Percentiles rank a stretch among this genome's conserved stretches.
These are phyloP conservation scores for Yueomyces sinensis DNA, from an alignment of 805 yeast species.

Conservation along the genomic window DNA sequence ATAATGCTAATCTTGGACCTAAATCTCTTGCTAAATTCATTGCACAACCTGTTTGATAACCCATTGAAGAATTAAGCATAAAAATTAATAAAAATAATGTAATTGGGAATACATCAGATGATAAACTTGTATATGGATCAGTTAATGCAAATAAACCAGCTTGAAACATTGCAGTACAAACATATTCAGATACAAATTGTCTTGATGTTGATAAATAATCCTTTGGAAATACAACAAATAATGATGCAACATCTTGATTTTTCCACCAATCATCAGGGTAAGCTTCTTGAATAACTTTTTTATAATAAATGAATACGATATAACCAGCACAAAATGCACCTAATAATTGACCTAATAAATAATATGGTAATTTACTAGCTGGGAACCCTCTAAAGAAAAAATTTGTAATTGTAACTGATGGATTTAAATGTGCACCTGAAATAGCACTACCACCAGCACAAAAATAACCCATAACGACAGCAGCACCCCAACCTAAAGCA, in stretches of 20 bases:
- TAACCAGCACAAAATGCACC: slow-evolving; percentile 38
- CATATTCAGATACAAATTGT: slow-evolving; percentile 35
- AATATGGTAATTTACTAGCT: slow-evolving; percentile 32
- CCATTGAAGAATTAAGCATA: slow-evolving; percentile 34
- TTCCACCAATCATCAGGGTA: slow-evolving; percentile 18
- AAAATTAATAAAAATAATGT: slow-evolving; percentile 32
- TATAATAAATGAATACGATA: slow-evolving; percentile 32
- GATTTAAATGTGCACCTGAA: slow-evolving; percentile 47
- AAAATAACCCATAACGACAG: slow-evolving; percentile 37
- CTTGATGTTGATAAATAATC: slow-evolving; percentile 29
- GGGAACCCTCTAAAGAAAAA: slow-evolving; percentile 41
- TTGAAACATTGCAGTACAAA: slow-evolving; percentile 32
- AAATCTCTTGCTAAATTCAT: slow-evolving; percentile 43
- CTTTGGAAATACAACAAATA: slow-evolving; percentile 35
- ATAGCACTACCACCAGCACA: slow-evolving; percentile 37
- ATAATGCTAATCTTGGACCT: slow-evolving; percentile 38
- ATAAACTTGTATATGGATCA: slow-evolving; percentile 36
- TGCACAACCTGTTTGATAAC: slow-evolving; percentile 43
- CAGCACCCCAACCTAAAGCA: slow-evolving; percentile 41
- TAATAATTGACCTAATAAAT: slow-evolving; percentile 33
- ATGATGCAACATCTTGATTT: slow-evolving; percentile 26
- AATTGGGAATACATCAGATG: slow-evolving; percentile 34
- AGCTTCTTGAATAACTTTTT: slow-evolving; percentile 22
- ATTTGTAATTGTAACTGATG: slow-evolving; percentile 36
- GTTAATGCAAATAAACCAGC: slow-evolving; percentile 37